phyloP scores from a whole-genome alignment of 192 early-diverging fungal genomes.

The Jimgerdemannia flammicorona region DNA sequence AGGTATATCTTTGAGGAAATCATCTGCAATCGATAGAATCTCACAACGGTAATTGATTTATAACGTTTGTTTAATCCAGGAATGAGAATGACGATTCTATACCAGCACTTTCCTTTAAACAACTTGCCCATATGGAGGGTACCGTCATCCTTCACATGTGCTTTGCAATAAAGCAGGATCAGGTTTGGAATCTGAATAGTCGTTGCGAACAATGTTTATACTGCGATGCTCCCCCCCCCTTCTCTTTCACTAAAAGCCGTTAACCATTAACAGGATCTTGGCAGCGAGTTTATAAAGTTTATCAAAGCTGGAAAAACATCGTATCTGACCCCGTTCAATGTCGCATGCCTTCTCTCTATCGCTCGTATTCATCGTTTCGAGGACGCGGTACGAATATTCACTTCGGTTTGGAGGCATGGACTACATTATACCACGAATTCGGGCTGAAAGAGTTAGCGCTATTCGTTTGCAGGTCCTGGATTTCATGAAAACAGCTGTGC shows the following conservation, averaged over 20 bases:
- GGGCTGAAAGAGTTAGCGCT: background rate
- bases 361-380: constrained; percentile 71
- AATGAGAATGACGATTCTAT: background rate
- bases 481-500: constrained; percentile 41
- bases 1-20: background rate
- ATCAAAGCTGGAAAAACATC: constrained; percentile 38
- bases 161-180: constrained; percentile 72
- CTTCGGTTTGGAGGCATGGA: background rate
- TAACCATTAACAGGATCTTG: constrained; percentile 33
- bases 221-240: no score
- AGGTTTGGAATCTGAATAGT: constrained; percentile 25
- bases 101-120: background rate
- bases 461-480: constrained; percentile 31
- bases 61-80: constrained; percentile 2
- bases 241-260: background rate
- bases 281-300: constrained; percentile 48
- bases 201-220: no score
- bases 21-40: background rate
- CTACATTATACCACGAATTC: background rate
- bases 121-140: constrained; percentile 52
- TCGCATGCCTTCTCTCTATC: constrained; percentile 63
- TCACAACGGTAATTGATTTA: background rate
- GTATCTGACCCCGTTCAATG: constrained; percentile 54
- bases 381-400: constrained; percentile 38
- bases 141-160: constrained; percentile 69